phyloP scores from a whole-genome alignment of 257 asterid genomes.

The Scutellaria barbata region DNA sequence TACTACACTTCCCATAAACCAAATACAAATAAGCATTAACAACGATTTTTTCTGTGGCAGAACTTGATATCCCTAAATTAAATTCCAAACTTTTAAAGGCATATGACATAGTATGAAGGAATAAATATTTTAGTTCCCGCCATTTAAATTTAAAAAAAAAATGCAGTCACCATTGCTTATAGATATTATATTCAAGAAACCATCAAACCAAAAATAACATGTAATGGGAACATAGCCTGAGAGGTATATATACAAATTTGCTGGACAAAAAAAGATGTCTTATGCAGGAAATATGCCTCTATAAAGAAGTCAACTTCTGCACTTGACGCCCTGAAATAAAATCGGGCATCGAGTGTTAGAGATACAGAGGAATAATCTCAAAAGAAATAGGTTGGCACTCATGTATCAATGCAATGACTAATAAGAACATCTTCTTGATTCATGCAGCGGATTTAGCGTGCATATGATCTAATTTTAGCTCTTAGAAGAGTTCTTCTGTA shows the following conservation, averaged over 20 bases:
- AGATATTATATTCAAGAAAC: not conserved
- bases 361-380: constrained; percentile 14
- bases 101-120: too few relatives aligned
- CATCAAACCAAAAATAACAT: not conserved
- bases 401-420: not conserved
- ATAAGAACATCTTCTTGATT: not conserved
- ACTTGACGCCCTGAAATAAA: constrained; percentile 31
- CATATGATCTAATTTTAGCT: not conserved
- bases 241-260: constrained; percentile 35
- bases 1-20: too few relatives aligned
- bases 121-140: too few relatives aligned
- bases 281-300: constrained; percentile 11
- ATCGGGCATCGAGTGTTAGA: constrained; percentile 27
- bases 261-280: constrained; percentile 18
- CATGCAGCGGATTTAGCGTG: not conserved
- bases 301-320: constrained; percentile 22
- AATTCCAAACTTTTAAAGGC: too few relatives aligned
- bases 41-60: too few relatives aligned
- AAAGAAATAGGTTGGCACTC: constrained; percentile 5
- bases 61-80: too few relatives aligned
- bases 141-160: too few relatives aligned
- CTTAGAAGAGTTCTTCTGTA: not conserved
- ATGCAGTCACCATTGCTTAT: too few relatives aligned
- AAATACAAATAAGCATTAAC: too few relatives aligned
- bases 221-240: too few relatives aligned